Evolutionary conservation across 116 monocot genomes (phyloP).

Genomic region (Dioscorea cayenensis): DNA sequence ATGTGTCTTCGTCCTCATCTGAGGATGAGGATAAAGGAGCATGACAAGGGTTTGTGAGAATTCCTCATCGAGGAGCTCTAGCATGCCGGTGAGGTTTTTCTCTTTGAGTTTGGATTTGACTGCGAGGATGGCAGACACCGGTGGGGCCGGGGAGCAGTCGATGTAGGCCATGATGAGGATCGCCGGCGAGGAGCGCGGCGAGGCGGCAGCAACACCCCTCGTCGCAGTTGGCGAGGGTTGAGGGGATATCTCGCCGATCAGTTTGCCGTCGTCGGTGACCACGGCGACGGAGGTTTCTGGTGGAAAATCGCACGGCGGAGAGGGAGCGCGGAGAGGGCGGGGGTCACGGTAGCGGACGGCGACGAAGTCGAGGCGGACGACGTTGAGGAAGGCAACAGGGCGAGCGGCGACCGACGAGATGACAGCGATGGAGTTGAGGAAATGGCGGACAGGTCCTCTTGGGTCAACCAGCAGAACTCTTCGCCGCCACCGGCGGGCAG

Average conservation of each 20-base stretch:
- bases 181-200: constrained; percentile 47
- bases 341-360: constrained; percentile 35
- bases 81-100: constrained; percentile 31
- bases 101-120: constrained; percentile 30
- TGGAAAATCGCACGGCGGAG: constrained; percentile 37
- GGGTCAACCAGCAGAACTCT: constrained; percentile 64
- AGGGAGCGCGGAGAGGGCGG: constrained; percentile 57
- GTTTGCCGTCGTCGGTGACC: constrained; percentile 37
- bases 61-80: constrained; percentile 30
- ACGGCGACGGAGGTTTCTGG: constrained; percentile 70
- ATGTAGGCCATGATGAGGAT: constrained; percentile 52
- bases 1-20: constrained; percentile 25
- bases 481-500: constrained; percentile 4
- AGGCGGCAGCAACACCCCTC: constrained; percentile 31
- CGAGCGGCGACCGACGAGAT: constrained; percentile 42
- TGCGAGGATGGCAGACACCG: constrained; percentile 14
- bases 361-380: constrained; percentile 44
- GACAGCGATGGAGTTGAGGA: constrained; percentile 68
- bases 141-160: constrained; percentile 27
- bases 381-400: constrained; percentile 46
- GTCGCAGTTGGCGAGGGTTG: constrained; percentile 39
- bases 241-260: constrained; percentile 77
- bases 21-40: constrained; percentile 11
- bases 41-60: background rate
- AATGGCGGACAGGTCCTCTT: constrained; percentile 74